These are phyloP conservation scores for Logfia minima DNA, from an alignment of 129 eudicot genomes.

Conservation along the genomic window DNA sequence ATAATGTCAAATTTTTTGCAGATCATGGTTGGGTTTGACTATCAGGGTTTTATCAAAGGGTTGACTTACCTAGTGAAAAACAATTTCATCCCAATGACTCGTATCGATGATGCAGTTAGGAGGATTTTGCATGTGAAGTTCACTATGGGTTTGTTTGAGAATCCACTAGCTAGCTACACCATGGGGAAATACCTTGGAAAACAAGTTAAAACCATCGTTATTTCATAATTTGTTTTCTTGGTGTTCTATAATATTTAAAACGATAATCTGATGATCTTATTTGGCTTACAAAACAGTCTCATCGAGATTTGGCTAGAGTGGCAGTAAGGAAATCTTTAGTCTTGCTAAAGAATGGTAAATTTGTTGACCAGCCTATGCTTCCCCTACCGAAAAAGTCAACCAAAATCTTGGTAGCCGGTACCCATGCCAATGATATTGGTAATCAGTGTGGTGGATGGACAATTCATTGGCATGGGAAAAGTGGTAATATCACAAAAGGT, in stretches of 20 bases:
- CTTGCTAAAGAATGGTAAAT: constrained; percentile 69
- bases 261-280: neutral
- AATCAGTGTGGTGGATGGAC: constrained; percentile 96
- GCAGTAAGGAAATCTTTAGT: constrained; percentile 90
- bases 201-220: constrained; percentile 30
- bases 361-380: constrained; percentile 45
- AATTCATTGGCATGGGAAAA: constrained; percentile 70
- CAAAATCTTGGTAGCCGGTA: constrained; percentile 75
- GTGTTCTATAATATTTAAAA: too few species aligned
- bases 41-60: constrained; percentile 44
- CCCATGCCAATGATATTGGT: constrained; percentile 71
- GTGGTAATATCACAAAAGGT: constrained; percentile 70
- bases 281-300: constrained; percentile 44
- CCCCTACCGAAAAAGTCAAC: constrained; percentile 68
- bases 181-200: constrained; percentile 57
- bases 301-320: constrained; percentile 74
- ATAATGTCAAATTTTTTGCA: constrained; percentile 24
- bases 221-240: too few species aligned
- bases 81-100: constrained; percentile 50
- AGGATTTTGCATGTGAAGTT: constrained; percentile 72
- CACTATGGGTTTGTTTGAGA: constrained; percentile 68
- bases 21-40: constrained; percentile 74
- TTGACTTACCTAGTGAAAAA: constrained; percentile 51
- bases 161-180: constrained; percentile 66
- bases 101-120: constrained; percentile 73